Evolutionary conservation across 371 early-diverging fungal genomes (phyloP).

Genomic region (Mucor piriformis): DNA sequence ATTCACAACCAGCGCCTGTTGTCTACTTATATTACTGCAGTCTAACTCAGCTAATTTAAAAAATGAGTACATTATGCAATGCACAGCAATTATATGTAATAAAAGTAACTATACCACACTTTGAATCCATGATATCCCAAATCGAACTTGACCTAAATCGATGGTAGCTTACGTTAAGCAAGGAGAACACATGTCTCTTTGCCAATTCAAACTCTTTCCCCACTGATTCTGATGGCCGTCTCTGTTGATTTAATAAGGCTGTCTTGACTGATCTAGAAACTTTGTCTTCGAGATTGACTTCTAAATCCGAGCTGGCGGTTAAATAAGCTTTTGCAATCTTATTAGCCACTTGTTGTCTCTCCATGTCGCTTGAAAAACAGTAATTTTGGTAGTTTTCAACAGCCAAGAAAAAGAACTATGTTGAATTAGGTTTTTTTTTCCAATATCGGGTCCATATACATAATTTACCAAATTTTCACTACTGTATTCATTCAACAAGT

Average conservation of each 20-base stretch:
- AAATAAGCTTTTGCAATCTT: conserved; percentile 45
- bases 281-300: conserved; percentile 53
- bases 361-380: conserved; percentile 25
- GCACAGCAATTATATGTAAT: neutral
- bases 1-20: conserved; percentile 19
- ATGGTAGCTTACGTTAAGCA: conserved; percentile 45
- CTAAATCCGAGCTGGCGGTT: conserved; percentile 41
- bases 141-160: conserved; percentile 28
- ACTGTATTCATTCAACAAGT: conserved; percentile 48
- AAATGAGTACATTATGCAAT: neutral
- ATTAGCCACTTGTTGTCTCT: conserved; percentile 36
- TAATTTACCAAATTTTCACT: conserved; percentile 56
- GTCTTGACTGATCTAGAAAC: conserved; percentile 29
- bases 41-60: neutral
- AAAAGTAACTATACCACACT: conserved; percentile 21
- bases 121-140: conserved; percentile 31
- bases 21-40: conserved; percentile 10
- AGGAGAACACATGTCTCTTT: conserved; percentile 41
- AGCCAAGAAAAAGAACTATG: conserved; percentile 51
- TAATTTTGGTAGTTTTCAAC: conserved; percentile 50
- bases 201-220: conserved; percentile 42
- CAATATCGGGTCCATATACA: neutral
- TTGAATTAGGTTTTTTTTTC: neutral
- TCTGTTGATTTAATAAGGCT: conserved; percentile 10
- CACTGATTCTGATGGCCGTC: neutral